Conservation (phyloP, 257 asterid genomes). For the Petrea volubilis region DNA sequence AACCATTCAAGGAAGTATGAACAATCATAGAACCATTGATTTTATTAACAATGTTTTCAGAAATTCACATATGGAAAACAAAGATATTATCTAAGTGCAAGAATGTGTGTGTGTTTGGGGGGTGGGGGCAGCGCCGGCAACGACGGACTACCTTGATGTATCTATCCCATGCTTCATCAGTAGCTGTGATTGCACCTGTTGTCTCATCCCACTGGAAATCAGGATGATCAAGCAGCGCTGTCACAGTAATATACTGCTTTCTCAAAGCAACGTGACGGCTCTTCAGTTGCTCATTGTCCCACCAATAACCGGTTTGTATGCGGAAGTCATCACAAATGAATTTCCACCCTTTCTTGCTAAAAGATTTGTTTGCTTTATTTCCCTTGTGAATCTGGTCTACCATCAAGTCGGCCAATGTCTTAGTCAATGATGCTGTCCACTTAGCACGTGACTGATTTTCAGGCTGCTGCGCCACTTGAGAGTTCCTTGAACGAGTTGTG, state of each 20-base stretch:
- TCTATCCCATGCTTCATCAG: slow-evolving; percentile 72
- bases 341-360: slow-evolving; percentile 78
- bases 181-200: slow-evolving; percentile 59
- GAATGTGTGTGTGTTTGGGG: background rate
- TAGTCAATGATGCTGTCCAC: slow-evolving; percentile 71
- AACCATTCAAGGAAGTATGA: too few species aligned
- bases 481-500: slow-evolving; percentile 55
- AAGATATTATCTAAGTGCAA: background rate
- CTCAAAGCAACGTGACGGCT: slow-evolving; percentile 65
- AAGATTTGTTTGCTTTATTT: slow-evolving; percentile 55
- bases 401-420: slow-evolving; percentile 61
- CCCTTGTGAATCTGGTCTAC: slow-evolving; percentile 67
- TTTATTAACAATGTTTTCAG: background rate
- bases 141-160: slow-evolving; percentile 47
- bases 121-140: too few species aligned
- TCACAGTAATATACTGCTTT: slow-evolving; percentile 54
- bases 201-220: slow-evolving; percentile 68
- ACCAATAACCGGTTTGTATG: slow-evolving; percentile 62
- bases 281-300: slow-evolving; percentile 83
- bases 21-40: too few species aligned
- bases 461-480: slow-evolving; percentile 38
- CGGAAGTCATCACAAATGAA: slow-evolving; percentile 68
- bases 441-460: slow-evolving; percentile 77
- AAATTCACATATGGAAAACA: background rate
- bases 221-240: slow-evolving; percentile 50